Base-by-base conservation (phyloP, 2,329 filamentous ascomycete species). In the Ambrosiella xylebori region DNA sequence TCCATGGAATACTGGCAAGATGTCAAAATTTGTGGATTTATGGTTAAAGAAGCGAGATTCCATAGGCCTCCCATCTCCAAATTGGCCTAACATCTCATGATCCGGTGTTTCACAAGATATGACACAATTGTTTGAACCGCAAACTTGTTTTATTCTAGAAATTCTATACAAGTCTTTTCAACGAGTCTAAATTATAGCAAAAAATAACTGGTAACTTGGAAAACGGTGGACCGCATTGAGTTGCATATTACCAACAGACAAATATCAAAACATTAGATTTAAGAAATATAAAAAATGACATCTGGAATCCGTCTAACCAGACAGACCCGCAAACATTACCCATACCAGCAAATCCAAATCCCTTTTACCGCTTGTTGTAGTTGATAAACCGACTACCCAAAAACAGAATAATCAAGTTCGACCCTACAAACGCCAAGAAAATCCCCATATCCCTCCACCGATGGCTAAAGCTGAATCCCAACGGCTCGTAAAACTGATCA, bases 361-460 rank as follows among this genome's bases (percentile, higher is more conserved):
- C 13, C 38, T 12, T 37, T 56, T 59, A 61, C 51, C 60, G 60
- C 35, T 45, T 58, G 68, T 79, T 78, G 65, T 74, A 78, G 66
- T 79, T 78, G 53, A 79, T 63, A 67, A 73, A 77, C 55, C 74
- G 74, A 60, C 71, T 71, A 75, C 75, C 78, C 52, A 71, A 7
- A 57, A 79, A 71, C 37, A 81, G 65, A 61, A 81, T 77, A 36
- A 86, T 76, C 65, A 93, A 66, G 68, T 94, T 95, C 66, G 83
- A 88, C 12, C 71, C 86, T 57, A 94, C 76, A 65, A 89, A 95
- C 1, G 82, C 84, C 38, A 78, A 64, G 63, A 84, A 84, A 61
- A 95, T 94, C 1, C 88, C 89, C 59, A 93, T 60, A 64, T 95
- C 88, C 58, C 88, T 78, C 88, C 88, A 95, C 13, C 88, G 74